Percentiles rank a stretch among this genome's conserved stretches.
Conservation (phyloP, 257 asterid genomes). For the Petrea volubilis region DNA sequence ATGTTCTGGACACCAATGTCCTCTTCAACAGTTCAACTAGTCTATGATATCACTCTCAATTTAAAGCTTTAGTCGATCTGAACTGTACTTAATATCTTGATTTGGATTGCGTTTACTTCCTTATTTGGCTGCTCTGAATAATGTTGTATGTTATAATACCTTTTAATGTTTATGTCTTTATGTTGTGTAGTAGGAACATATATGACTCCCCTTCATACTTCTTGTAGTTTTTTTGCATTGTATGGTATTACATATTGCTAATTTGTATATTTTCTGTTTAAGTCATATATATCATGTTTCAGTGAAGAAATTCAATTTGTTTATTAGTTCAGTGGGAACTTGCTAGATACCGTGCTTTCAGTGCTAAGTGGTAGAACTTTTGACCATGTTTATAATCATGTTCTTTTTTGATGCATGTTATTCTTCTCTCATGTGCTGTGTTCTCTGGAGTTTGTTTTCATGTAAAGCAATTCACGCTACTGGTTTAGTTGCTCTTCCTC, state of each 20-base stretch:
- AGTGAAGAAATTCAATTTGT: neutral
- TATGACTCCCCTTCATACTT: neutral
- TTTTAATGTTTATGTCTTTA: neutral
- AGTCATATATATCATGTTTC: neutral
- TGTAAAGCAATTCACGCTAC: conserved; percentile 14
- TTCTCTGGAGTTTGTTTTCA: conserved; percentile 12
- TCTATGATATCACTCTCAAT: neutral
- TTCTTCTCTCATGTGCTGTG: conserved; percentile 1
- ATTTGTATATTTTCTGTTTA: neutral
- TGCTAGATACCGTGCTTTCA: neutral
- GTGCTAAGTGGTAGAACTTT: neutral
- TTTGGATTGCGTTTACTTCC: neutral
- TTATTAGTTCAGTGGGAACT: neutral
- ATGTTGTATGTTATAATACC: neutral
- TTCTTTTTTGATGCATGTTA: neutral
- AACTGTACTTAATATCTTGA: neutral
- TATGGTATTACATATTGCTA: neutral
- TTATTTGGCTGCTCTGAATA: neutral
- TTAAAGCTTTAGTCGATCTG: neutral
- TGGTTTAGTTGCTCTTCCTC: conserved; percentile 23
- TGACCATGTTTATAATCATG: neutral
- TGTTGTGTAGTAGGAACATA: conserved; percentile 1
- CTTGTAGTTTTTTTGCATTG: neutral
- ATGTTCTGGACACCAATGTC: neutral
- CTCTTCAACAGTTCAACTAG: neutral